Base-by-base conservation (phyloP, 495 filamentous ascomycete genomes). In the Staphylotrichum tortipilum region DNA sequence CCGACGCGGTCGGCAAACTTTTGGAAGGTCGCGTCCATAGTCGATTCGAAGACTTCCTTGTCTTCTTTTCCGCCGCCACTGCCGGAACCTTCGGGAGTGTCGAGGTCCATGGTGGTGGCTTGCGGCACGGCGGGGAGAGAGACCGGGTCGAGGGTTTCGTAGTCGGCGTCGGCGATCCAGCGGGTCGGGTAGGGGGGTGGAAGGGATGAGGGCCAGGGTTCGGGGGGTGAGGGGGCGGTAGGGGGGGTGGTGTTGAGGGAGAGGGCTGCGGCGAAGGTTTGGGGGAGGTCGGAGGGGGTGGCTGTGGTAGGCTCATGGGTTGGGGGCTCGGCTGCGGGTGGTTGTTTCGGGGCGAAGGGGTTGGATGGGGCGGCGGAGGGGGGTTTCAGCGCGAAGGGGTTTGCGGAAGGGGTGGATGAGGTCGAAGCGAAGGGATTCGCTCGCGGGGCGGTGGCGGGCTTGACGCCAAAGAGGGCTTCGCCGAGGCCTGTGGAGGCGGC, bases 21-120 rank as follows among this genome's bases (percentile, higher is more conserved):
- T 64, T 95, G 89, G 70, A 99, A 99, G 0, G 83, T 81, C 39
- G 82, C 85, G 71, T 98, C 92, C 60, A 94, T 77, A 30, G 68
- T 76, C 21, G 82, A 87, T 59, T 96, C 91, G 63, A 87, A 94
- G 1, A 82, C 79, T 29, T 89, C 87, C 63, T 85, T 89, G 49
- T 87, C 80, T 41, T 90, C 84, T n/a, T 80, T 78, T 4, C 69
- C 69, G 22, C 71, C 66, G n/a, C 68, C 65, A 5, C 70, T 65
- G n/a, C 66, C 70, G 12, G 31, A 37, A 14, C 63, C 60, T 2
- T 62, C 61, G 33, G 72, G 65, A 4, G 54, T 53, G 49, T 79
- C 75, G 50, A 78, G 70, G 50, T 87, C 81, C 52, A 85, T 73
- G 28, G 75, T 71, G 28, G 69, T 73, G 57, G 68, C 43, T 50